phyloP scores from a whole-genome alignment of 768 basidiomycete genomes.

The Mycena indigotica region DNA sequence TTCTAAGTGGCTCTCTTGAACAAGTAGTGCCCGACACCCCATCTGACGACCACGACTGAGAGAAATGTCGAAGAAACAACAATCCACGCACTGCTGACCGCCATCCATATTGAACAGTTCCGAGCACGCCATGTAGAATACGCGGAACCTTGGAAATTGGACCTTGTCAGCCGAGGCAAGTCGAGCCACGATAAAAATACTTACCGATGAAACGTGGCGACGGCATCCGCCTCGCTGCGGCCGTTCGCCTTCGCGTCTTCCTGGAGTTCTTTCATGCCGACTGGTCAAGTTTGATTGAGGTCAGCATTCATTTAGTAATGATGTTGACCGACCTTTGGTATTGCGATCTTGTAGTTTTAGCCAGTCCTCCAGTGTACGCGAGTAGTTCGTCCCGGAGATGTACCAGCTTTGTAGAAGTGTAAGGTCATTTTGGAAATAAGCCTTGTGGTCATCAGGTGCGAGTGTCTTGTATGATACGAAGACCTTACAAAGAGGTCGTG shows the following conservation, averaged over 20 bases:
- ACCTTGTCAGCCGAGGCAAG: background rate
- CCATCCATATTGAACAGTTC: conserved; percentile 65
- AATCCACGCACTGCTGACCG: conserved; percentile 59
- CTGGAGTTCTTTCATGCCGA: conserved; percentile 51
- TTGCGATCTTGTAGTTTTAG: conserved; percentile 59
- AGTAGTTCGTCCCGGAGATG: conserved; percentile 65
- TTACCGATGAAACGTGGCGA: conserved; percentile 60
- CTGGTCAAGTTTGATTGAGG: too few relatives aligned
- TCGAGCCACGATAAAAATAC: background rate
- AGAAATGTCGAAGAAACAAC: background rate
- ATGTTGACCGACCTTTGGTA: conserved; percentile 39
- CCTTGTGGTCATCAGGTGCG: conserved; percentile 29
- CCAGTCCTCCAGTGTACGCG: conserved; percentile 67
- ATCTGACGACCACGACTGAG: background rate
- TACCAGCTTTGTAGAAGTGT: conserved; percentile 62
- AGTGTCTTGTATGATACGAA: background rate
- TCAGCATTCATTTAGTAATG: too few relatives aligned
- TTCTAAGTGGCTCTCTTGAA: background rate
- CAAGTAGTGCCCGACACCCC: background rate
- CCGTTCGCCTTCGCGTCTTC: conserved; percentile 52
- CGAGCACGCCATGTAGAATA: conserved; percentile 73
- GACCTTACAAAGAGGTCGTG: conserved; percentile 55
- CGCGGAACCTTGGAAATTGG: conserved; percentile 51
- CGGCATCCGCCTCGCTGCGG: conserved; percentile 48
- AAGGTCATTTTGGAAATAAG: conserved; percentile 68